These are phyloP conservation scores for Gyrodon lividus DNA, from an alignment of 768 basidiomycete genomes.

Conservation along the genomic window DNA sequence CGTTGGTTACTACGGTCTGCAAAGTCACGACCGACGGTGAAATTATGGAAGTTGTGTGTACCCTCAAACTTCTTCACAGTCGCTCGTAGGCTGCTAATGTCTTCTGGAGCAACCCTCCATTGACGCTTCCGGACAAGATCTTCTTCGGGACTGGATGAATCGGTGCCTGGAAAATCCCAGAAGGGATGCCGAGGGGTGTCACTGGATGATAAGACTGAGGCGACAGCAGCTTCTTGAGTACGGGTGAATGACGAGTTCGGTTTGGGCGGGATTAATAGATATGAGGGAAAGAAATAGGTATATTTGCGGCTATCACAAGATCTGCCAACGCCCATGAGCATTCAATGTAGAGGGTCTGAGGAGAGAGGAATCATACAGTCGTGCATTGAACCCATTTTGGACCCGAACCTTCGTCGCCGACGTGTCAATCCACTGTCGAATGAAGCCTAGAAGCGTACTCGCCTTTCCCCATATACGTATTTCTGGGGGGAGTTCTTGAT, in stretches of 20 bases:
- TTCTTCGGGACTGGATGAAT: constrained; percentile 46
- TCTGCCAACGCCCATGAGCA: constrained; percentile 37
- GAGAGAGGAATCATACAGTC: constrained; percentile 46
- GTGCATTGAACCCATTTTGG: constrained; percentile 81
- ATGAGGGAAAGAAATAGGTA: constrained; percentile 95
- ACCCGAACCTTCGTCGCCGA: constrained; percentile 51
- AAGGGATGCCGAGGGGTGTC: constrained; percentile 49
- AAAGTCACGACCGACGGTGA: constrained; percentile 87
- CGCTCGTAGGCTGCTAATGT: constrained; percentile 55
- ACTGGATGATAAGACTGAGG: constrained; percentile 12
- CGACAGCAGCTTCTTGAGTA: constrained; percentile 36
- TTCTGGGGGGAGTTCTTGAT: constrained; percentile 85
- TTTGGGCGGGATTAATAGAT: constrained; percentile 88
- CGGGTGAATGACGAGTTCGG: constrained; percentile 64
- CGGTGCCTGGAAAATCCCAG: constrained; percentile 48
- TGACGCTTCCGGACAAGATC: constrained; percentile 65
- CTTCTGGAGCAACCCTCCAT: constrained; percentile 62
- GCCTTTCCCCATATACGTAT: constrained; percentile 93
- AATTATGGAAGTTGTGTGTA: constrained; percentile 98
- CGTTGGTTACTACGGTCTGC: constrained; percentile 78
- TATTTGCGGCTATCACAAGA: constrained; percentile 95
- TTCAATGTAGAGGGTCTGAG: background rate
- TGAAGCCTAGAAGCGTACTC: constrained; percentile 29
- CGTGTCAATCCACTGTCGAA: background rate
- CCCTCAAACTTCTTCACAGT: constrained; percentile 71